Evolutionary conservation across 108 stramenopile genomes (phyloP).

Genomic region (Cyclostephanos tholiformis): DNA sequence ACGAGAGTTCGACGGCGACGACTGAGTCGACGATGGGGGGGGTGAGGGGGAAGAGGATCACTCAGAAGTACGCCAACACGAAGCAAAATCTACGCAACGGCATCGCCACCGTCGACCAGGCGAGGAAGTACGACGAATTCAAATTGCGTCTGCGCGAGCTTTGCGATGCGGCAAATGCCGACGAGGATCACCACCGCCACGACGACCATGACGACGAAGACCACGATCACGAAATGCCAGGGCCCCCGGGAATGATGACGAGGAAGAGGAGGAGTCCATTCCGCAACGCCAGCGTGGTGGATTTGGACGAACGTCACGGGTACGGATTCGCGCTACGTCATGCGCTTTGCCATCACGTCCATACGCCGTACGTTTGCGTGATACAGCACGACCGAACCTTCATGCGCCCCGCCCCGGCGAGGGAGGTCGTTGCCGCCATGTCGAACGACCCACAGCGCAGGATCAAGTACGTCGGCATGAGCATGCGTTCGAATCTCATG

Average conservation of each 20-base stretch:
- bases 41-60: constrained; percentile 14
- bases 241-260: no score
- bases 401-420: constrained; percentile 73
- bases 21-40: no score
- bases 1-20: constrained; percentile 14
- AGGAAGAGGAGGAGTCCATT: constrained; percentile 36
- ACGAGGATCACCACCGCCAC: background rate
- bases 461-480: constrained; percentile 80
- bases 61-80: constrained; percentile 63
- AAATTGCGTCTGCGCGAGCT: constrained; percentile 58
- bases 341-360: constrained; percentile 58
- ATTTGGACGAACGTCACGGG: constrained; percentile 74
- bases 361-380: constrained; percentile 83
- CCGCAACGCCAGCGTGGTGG: constrained; percentile 62
- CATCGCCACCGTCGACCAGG: constrained; percentile 68
- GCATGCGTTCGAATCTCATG: constrained; percentile 76
- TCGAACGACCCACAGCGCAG: constrained; percentile 46
- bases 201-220: constrained; percentile 1
- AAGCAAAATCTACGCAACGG: constrained; percentile 85
- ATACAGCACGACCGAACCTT: constrained; percentile 92
- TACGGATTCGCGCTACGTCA: constrained; percentile 88
- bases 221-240: no score
- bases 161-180: constrained; percentile 43
- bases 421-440: constrained; percentile 65
- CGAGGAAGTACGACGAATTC: constrained; percentile 66